Evolutionary conservation across 495 filamentous ascomycete genomes (phyloP), one percentile per base, ranked within the genome.

Genomic region (Penicillium coffeae): DNA sequence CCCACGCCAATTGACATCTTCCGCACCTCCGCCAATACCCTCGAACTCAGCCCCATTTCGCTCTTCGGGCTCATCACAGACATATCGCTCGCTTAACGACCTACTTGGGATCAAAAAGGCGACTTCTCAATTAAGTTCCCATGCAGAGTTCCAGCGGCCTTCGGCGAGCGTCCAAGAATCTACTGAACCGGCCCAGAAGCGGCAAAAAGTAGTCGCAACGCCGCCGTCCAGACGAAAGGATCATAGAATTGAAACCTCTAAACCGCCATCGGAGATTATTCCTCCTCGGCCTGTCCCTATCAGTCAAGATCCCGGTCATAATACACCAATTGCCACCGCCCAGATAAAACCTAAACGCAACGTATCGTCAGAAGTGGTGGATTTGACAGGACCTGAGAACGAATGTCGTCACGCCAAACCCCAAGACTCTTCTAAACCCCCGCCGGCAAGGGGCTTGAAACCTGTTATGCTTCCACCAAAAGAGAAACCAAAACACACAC

Each of bases 31-130:
- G 18, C 33, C 35, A 21, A 42, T 20, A 12, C 30, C 27, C 5
- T 22, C 47, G 14, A 42, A 20, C 10, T 25, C 42, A 8, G 5
- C 25, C 27, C 16, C 48, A 9, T 13, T 57, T 6, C 63, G 64
- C 12, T 58, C 64, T 1, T 60, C 59, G 1, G 43, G 45, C 36
- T 52, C 61, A 15, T 68, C 63, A 10, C 65, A 70, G 46, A 46
- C 63, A 10, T 54, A 68, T 10, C 79, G 77, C 27, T 78, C 80
- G 1, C 64, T 85, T 22, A 82, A 81, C 50, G 73, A 79, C 21
- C 54, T 84, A 6, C 65, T 85, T 14, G 80, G 80, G 0, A 79
- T 76, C n/a, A 74, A 70, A 13, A 78, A 67, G 48, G 74, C 75
- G 0, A 68, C 68, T 1, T 75, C 74, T 55, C 62, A 72, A 8